phyloP scores from a whole-genome alignment of 352 stramenopile genomes.

The Pythium pectinolyticum region DNA sequence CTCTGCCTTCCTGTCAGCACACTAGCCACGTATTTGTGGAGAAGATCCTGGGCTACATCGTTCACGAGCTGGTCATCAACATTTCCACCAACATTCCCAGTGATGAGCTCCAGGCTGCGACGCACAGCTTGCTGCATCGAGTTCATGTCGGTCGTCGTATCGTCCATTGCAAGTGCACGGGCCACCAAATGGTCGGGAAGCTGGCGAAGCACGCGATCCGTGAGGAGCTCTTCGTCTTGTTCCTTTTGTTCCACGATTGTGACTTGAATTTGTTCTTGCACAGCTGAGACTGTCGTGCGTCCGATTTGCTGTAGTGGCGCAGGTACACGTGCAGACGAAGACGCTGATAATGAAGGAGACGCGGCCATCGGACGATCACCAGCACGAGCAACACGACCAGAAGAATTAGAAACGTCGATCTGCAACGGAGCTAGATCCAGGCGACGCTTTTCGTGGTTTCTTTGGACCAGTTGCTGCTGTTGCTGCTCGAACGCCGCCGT shows the following conservation, averaged over 20 bases:
- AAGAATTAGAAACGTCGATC: no score
- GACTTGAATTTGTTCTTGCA: neutral
- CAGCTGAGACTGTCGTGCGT: neutral
- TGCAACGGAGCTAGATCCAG: neutral
- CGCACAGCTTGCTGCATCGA: slow-evolving; percentile 18
- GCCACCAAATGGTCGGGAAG: slow-evolving; percentile 22
- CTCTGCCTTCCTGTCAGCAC: neutral
- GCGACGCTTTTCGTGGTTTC: neutral
- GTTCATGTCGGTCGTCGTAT: neutral
- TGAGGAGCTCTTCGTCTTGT: slow-evolving; percentile 10
- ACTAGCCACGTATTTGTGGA: neutral
- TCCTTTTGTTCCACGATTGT: slow-evolving; percentile 12
- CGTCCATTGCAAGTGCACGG: slow-evolving; percentile 1
- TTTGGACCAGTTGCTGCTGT: slow-evolving; percentile 2
- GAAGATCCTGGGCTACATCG: slow-evolving; percentile 7
- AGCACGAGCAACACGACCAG: no score
- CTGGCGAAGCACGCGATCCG: slow-evolving; percentile 19
- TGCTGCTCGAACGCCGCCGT: slow-evolving; percentile 46
- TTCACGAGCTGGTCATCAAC: no score
- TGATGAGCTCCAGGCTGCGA: slow-evolving; percentile 19
- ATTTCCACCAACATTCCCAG: slow-evolving; percentile 5
- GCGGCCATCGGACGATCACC: neutral
- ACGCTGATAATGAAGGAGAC: neutral
- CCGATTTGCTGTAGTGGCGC: neutral
- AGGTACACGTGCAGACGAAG: neutral